Percentiles rank a stretch among this genome's conserved stretches.
Evolutionary conservation across 129 eudicot genomes (phyloP).

Genomic region (Deinandra increscens): DNA sequence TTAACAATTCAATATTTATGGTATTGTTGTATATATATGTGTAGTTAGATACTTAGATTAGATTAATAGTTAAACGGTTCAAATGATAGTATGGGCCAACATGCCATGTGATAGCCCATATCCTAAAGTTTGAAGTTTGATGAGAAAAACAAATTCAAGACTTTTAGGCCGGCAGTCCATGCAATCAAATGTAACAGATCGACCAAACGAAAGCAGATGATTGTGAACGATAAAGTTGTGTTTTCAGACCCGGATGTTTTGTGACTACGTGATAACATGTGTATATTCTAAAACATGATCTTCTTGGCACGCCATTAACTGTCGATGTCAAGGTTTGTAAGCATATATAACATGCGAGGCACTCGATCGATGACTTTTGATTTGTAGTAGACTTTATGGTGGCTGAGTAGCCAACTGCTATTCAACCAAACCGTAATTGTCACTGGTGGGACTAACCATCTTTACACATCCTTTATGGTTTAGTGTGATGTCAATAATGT

Average conservation of each 20-base stretch:
- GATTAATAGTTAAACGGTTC: neutral
- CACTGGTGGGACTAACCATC: neutral
- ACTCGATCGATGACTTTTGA: no score
- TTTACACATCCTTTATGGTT: neutral
- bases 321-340: slow-evolving; percentile 17
- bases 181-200: slow-evolving; percentile 2
- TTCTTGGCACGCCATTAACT: neutral
- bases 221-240: neutral
- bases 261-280: neutral
- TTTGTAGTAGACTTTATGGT: slow-evolving; percentile 20
- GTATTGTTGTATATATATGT: slow-evolving; percentile 5
- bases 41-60: no score
- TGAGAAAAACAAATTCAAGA: no score
- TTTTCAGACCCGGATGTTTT: slow-evolving; percentile 4
- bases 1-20: neutral
- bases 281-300: neutral
- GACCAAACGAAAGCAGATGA: slow-evolving; percentile 10
- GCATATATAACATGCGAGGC: slow-evolving; percentile 7
- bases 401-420: neutral
- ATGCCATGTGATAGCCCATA: slow-evolving; percentile 19
- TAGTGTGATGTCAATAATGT: slow-evolving; percentile 5
- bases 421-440: no score
- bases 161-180: slow-evolving; percentile 23
- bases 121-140: slow-evolving; percentile 22
- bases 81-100: slow-evolving; percentile 16